Percentiles rank a stretch among this genome's conserved stretches.
phyloP scores from a whole-genome alignment of 148 eudicot genomes.

The Camellia granthamiana region DNA sequence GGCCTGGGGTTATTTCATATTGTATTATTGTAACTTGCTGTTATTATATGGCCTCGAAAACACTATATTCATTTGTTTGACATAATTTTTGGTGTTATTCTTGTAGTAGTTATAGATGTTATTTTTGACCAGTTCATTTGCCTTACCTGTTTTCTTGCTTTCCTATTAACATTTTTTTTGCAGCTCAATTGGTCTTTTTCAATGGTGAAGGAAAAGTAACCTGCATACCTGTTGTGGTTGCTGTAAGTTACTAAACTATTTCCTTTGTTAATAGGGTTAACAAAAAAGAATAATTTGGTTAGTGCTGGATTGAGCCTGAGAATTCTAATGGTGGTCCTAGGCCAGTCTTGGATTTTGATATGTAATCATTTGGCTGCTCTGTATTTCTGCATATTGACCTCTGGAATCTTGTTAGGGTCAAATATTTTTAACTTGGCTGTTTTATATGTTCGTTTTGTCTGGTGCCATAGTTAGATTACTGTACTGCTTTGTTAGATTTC shows the following conservation, averaged over 20 bases:
- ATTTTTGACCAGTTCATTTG: neutral
- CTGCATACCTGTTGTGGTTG: slow-evolving; percentile 83
- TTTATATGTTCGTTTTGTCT: neutral
- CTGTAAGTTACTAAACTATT: slow-evolving; percentile 55
- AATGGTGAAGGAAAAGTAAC: slow-evolving; percentile 57
- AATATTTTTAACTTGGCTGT: neutral
- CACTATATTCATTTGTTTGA: neutral
- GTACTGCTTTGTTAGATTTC: neutral
- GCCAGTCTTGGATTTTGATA: neutral
- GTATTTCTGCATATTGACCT: neutral
- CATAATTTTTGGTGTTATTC: slow-evolving; percentile 1
- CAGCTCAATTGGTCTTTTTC: slow-evolving; percentile 89
- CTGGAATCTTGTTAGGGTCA: neutral
- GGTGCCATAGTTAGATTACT: neutral
- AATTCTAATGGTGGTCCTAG: neutral
- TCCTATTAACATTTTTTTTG: slow-evolving; percentile 19
- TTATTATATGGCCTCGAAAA: neutral
- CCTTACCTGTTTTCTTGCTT: neutral
- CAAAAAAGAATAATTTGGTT: neutral
- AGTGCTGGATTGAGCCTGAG: slow-evolving; percentile 3
- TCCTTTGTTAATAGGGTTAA: neutral
- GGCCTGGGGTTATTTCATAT: neutral
- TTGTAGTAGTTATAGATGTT: neutral
- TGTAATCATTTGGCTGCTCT: neutral
- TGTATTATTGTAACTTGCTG: neutral